Conservation (phyloP, 768 basidiomycete species). For the Boletus rubescentipes region DNA sequence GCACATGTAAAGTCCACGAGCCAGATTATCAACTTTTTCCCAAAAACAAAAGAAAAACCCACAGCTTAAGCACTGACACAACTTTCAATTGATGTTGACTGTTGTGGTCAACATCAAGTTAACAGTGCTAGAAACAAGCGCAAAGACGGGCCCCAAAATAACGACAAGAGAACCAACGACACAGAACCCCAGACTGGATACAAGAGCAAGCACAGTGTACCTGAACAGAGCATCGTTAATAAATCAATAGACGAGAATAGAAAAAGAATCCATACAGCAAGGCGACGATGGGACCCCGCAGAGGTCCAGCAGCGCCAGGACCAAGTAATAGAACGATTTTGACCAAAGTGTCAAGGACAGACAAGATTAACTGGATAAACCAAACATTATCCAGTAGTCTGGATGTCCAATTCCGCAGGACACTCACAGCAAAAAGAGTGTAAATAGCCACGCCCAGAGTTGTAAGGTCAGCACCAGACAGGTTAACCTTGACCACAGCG, state of each 20-base stretch:
- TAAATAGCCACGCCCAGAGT: neutral
- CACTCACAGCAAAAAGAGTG: constrained; percentile 4
- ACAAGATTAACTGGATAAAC: neutral
- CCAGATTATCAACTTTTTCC: too few relatives aligned
- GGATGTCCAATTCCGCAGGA: too few relatives aligned
- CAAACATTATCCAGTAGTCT: neutral
- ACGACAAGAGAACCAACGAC: neutral
- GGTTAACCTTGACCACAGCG: neutral
- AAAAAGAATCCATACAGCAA: neutral
- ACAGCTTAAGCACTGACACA: too few relatives aligned
- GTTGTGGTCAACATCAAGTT: too few relatives aligned
- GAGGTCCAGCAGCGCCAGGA: neutral
- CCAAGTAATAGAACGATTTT: neutral
- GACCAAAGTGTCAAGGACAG: neutral
- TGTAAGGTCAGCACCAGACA: neutral
- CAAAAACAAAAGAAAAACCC: too few relatives aligned
- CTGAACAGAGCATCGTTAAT: neutral
- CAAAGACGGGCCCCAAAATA: neutral
- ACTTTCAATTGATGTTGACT: too few relatives aligned
- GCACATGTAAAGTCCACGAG: too few relatives aligned
- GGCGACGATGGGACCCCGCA: neutral
- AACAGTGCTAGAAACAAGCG: neutral
- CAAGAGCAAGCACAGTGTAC: too few relatives aligned
- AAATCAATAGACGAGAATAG: fast-evolving
- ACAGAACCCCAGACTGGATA: neutral